Percentiles rank a stretch among this genome's conserved stretches.
Evolutionary conservation across 2,329 filamentous ascomycete genomes (phyloP).

Genomic region (Colletotrichum plurivorum): DNA sequence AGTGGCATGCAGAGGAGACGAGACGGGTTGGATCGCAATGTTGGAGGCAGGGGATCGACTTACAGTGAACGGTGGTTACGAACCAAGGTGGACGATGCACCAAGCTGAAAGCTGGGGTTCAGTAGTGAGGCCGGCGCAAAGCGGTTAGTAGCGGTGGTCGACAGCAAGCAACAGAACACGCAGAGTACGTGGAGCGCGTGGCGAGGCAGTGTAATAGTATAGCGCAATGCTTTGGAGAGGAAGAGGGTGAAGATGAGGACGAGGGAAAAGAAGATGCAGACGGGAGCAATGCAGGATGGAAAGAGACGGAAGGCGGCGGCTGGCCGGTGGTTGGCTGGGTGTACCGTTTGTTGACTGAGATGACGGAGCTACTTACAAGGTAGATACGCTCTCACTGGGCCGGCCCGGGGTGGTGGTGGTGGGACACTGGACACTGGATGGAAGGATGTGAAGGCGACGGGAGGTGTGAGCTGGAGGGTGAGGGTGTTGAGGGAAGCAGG

Average conservation of each 20-base stretch:
- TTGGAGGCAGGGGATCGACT: too few species aligned
- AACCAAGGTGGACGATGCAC: too few species aligned
- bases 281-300: constrained; percentile 9
- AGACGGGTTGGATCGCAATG: too few species aligned
- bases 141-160: too few species aligned
- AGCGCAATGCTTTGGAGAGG: not conserved
- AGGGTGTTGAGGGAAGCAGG: constrained; percentile 27
- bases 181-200: constrained; percentile 1
- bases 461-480: not conserved
- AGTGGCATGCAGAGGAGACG: too few species aligned
- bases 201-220: constrained; percentile 1
- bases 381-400: not conserved
- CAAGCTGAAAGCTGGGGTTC: too few species aligned
- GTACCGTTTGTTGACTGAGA: constrained; percentile 16
- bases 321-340: constrained; percentile 7
- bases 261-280: not conserved
- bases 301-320: constrained; percentile 33
- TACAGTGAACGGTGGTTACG: too few species aligned
- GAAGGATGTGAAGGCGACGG: not conserved
- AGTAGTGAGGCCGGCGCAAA: too few species aligned
- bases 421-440: not conserved
- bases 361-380: constrained; percentile 7
- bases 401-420: not conserved
- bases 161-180: too few species aligned
- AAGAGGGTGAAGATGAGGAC: not conserved